These are phyloP conservation scores for Fusarium sp. DNA, from an alignment of 2,329 filamentous ascomycete species.

Conservation along the genomic window DNA sequence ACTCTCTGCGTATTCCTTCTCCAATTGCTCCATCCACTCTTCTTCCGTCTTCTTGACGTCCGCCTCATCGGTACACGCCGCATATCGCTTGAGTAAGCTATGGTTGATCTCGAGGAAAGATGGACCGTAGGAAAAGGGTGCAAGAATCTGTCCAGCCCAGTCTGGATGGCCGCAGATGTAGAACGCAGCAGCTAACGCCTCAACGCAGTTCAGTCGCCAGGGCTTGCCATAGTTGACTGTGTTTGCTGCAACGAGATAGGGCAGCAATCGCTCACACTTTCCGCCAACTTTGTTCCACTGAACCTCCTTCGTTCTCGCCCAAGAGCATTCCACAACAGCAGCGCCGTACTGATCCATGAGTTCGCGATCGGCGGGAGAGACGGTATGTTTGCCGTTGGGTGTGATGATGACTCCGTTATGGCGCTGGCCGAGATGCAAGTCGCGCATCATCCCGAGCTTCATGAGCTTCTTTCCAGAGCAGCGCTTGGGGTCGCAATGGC, in stretches of 20 bases:
- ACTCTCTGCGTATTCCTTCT: slow-evolving; percentile 88
- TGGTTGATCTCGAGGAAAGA: slow-evolving; percentile 93
- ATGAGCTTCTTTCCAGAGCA: slow-evolving; percentile 97
- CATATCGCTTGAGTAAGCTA: slow-evolving; percentile 84
- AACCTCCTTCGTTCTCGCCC: slow-evolving; percentile 92
- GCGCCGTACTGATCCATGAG: slow-evolving; percentile 90
- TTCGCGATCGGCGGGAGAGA: slow-evolving; percentile 86
- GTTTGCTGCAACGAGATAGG: slow-evolving; percentile 96
- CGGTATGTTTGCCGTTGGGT: slow-evolving; percentile 87
- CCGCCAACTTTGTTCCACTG: slow-evolving; percentile 93
- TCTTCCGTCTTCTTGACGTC: slow-evolving; percentile 87
- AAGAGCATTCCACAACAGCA: slow-evolving; percentile 96
- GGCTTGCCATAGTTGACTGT: slow-evolving; percentile 97
- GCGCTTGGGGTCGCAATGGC: slow-evolving; percentile 96
- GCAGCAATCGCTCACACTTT: slow-evolving; percentile 89
- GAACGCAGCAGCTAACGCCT: slow-evolving; percentile 93
- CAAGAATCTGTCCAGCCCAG: slow-evolving; percentile 88
- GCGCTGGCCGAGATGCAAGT: slow-evolving; percentile 91
- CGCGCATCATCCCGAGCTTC: slow-evolving; percentile 91
- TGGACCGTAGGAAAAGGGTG: slow-evolving; percentile 87
- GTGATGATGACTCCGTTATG: slow-evolving; percentile 94
- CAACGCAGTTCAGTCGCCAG: slow-evolving; percentile 94
- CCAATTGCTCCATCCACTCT: slow-evolving; percentile 89
- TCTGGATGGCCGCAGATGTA: slow-evolving; percentile 91
- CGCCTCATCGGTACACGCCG: slow-evolving; percentile 83